These are phyloP conservation scores for Lepidium africanum DNA, from an alignment of 345 rosid genomes.

Conservation along the genomic window DNA sequence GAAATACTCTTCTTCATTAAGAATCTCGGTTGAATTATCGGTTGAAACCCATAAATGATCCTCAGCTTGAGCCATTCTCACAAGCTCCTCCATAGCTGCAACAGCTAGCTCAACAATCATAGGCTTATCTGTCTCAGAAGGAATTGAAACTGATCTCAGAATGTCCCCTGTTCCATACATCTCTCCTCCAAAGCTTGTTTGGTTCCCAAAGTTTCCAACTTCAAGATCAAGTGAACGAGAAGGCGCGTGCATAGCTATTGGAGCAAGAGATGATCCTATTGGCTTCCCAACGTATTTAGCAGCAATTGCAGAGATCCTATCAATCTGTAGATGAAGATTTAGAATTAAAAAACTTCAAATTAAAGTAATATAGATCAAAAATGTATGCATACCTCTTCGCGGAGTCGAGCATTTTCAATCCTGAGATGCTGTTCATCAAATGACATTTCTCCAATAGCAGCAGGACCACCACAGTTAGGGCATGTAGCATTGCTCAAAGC, in stretches of 20 bases:
- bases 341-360: not conserved
- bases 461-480: slow-evolving; percentile 84
- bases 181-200: slow-evolving; percentile 63
- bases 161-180: slow-evolving; percentile 69
- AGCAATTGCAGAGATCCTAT: slow-evolving; percentile 77
- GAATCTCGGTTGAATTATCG: slow-evolving; percentile 39
- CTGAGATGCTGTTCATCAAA: slow-evolving; percentile 95
- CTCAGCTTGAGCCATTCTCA: slow-evolving; percentile 71
- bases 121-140: slow-evolving; percentile 80
- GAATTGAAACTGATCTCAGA: slow-evolving; percentile 39
- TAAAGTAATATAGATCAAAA: not conserved
- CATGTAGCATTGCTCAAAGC: slow-evolving; percentile 72
- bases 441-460: slow-evolving; percentile 91
- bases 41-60: slow-evolving; percentile 71
- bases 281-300: slow-evolving; percentile 85
- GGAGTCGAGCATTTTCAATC: slow-evolving; percentile 81
- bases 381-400: slow-evolving; percentile 60
- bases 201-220: slow-evolving; percentile 51
- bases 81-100: slow-evolving; percentile 95
- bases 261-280: slow-evolving; percentile 41
- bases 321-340: slow-evolving; percentile 48
- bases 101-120: slow-evolving; percentile 92
- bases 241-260: slow-evolving; percentile 38
- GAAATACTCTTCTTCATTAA: slow-evolving; percentile 78
- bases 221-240: slow-evolving; percentile 63